A percentile compares a stretch with the other conserved stretches of the same genome.
Evolutionary conservation across 1,284 basidiomycete genomes (phyloP).

Genomic region (Marasmius fiardii): DNA sequence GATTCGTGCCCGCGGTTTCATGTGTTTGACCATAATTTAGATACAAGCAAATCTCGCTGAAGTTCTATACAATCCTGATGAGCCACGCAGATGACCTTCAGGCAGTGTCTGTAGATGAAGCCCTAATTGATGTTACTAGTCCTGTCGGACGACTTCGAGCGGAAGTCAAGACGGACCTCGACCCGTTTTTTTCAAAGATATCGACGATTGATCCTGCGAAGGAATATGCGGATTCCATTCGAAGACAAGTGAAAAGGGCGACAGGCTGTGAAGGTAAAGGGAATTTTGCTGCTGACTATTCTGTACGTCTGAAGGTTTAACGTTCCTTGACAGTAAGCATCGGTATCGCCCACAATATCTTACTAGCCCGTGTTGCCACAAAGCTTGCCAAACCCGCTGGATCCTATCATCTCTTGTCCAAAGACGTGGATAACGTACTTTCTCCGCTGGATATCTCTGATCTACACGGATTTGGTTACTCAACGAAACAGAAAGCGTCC

Average conservation of each 20-base stretch:
- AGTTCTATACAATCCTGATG: conserved; percentile 93
- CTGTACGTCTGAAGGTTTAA: background rate
- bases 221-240: conserved; percentile 78
- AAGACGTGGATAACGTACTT: conserved; percentile 58
- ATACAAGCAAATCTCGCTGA: conserved; percentile 78
- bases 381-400: conserved; percentile 88
- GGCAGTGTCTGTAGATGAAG: conserved; percentile 96
- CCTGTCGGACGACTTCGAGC: conserved; percentile 48
- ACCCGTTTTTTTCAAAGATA: conserved; percentile 11
- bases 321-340: conserved; percentile 65
- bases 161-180: conserved; percentile 22
- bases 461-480: conserved; percentile 85
- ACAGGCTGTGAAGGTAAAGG: conserved; percentile 82
- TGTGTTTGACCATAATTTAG: conserved; percentile 34
- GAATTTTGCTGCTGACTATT: background rate
- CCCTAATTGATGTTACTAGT: conserved; percentile 84
- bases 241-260: conserved; percentile 67
- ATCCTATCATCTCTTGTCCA: conserved; percentile 68
- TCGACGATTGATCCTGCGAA: conserved; percentile 54
- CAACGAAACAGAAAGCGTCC: conserved; percentile 67
- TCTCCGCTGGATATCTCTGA: conserved; percentile 81
- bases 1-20: background rate
- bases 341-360: conserved; percentile 89
- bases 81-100: conserved; percentile 87
- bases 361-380: conserved; percentile 90